phyloP scores from a whole-genome alignment of 805 yeast species.

The Huiozyma naganishii region DNA sequence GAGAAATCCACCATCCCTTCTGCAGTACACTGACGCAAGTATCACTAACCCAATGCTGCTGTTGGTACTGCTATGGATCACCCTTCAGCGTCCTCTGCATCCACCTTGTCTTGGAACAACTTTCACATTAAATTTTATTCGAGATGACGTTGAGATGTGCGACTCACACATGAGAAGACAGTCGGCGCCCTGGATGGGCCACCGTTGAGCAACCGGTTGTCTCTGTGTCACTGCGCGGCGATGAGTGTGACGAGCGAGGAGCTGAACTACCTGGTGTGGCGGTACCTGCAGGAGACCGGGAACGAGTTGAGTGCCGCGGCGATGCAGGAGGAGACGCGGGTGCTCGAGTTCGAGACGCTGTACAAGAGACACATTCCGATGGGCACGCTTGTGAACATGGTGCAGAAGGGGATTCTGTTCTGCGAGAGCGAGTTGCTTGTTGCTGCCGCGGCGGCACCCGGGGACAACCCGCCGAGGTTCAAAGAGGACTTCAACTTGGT shows the following conservation, averaged over 20 bases:
- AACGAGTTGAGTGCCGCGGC: conserved; percentile 69
- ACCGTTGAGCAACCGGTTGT: too few species aligned
- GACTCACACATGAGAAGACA: too few species aligned
- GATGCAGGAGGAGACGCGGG: conserved; percentile 60
- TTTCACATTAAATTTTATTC: too few species aligned
- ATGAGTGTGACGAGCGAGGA: conserved; percentile 81
- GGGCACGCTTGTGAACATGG: conserved; percentile 70
- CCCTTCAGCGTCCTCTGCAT: too few species aligned
- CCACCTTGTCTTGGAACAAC: too few species aligned
- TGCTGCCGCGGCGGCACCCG: conserved; percentile 7
- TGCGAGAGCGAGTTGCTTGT: conserved; percentile 56
- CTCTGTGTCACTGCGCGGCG: too few species aligned
- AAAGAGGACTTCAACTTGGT: conserved; percentile 39
- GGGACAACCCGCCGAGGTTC: conserved; percentile 16
- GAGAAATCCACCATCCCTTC: conserved; percentile 27
- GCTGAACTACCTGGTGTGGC: conserved; percentile 84
- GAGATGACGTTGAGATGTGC: too few species aligned
- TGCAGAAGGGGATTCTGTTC: conserved; percentile 79
- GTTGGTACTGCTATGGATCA: too few species aligned
- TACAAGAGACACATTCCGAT: conserved; percentile 48
- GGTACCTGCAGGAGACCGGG: conserved; percentile 83
- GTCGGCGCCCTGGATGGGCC: too few species aligned
- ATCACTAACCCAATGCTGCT: too few species aligned
- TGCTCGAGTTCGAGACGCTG: conserved; percentile 43
- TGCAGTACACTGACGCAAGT: not conserved